Base-by-base conservation (phyloP, 108 stramenopile genomes). In the Nitzschia inconspicua region DNA sequence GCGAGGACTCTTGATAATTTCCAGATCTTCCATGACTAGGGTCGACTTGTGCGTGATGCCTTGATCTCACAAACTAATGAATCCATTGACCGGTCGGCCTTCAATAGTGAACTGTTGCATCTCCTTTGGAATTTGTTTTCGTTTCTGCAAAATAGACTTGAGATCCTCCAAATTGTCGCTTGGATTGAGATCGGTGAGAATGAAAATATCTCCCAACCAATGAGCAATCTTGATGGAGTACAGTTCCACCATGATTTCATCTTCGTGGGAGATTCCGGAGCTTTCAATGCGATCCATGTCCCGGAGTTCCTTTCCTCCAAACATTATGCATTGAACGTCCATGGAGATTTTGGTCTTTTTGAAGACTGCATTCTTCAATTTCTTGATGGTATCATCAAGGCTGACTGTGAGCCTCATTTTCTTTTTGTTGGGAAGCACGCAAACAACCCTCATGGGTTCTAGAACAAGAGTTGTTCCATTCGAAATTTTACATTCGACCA, bases 271-370 rank as follows among this genome's bases (percentile, higher is more conserved):
- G 16, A 70, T 44, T 1, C 18, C 44, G 14, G 20, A 47, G 6
- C 55, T 60, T 10, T 23, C 22, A 14, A 70, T 42, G 8, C 60
- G 55, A n/a, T 48, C 37, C 13, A 29, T 14, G 16, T 60, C 41
- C 16, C 39, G 31, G 22, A 70, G 44, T 32, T 70, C 60, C 6
- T 56, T 44, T 19, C 58, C 53, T 28, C 68, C 68, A 56, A 54
- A 70, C 54, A 70, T 51, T 8, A 70, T 70, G 40, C 68, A 62
- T 27, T 53, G 51, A 3, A 18, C 13, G 16, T 54, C 53, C 24
- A 60, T 34, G 20, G 60, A 16, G 8, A 62, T 22, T 1, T 40
- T 34, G 1, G 60, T 46, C 26, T 34, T 40, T 19, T 56, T 60
- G 10, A 28, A 25, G 39, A 70, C 29, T 18, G n/a, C 41, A 16